Conservation (phyloP, 768 basidiomycete genomes). For the Leccinum rimulosum region DNA sequence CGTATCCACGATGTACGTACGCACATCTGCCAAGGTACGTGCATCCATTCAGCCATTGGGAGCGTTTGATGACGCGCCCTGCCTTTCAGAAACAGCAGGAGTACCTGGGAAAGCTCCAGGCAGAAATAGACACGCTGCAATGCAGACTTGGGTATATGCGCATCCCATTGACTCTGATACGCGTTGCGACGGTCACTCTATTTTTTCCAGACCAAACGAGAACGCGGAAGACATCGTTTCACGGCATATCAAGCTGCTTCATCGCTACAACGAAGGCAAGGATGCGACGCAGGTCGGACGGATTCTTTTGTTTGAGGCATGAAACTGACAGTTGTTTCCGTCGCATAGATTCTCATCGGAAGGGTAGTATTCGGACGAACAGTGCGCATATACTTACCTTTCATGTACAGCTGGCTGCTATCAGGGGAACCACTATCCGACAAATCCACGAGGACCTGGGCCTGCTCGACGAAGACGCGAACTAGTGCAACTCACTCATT, state of each 20-base stretch:
- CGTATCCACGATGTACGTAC: slow-evolving; percentile 25
- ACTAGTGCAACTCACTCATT: slow-evolving; percentile 11
- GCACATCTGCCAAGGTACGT: slow-evolving; percentile 31
- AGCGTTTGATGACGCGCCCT: background rate
- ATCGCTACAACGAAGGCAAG: slow-evolving; percentile 79
- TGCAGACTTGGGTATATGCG: slow-evolving; percentile 42
- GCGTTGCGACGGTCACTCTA: background rate
- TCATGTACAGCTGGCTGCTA: slow-evolving; percentile 59
- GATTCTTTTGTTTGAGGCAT: background rate
- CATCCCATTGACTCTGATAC: background rate
- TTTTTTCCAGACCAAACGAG: slow-evolving; percentile 33
- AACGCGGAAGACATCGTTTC: slow-evolving; percentile 61
- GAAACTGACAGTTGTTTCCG: slow-evolving; percentile 1
- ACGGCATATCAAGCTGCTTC: slow-evolving; percentile 67
- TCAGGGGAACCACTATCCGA: slow-evolving; percentile 66
- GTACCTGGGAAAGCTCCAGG: slow-evolving; percentile 44
- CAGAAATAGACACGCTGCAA: slow-evolving; percentile 49
- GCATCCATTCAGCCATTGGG: background rate
- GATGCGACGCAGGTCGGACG: slow-evolving; percentile 69
- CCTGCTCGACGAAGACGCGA: slow-evolving; percentile 56
- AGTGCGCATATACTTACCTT: slow-evolving; percentile 10
- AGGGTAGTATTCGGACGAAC: slow-evolving; percentile 43
- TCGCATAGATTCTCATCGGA: slow-evolving; percentile 68
- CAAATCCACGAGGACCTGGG: slow-evolving; percentile 74
- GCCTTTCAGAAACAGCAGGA: slow-evolving; percentile 48